Percentiles rank a stretch among this genome's conserved stretches.
Conservation (phyloP, 371 early-diverging fungal species). For the Actinomucor elegans region DNA sequence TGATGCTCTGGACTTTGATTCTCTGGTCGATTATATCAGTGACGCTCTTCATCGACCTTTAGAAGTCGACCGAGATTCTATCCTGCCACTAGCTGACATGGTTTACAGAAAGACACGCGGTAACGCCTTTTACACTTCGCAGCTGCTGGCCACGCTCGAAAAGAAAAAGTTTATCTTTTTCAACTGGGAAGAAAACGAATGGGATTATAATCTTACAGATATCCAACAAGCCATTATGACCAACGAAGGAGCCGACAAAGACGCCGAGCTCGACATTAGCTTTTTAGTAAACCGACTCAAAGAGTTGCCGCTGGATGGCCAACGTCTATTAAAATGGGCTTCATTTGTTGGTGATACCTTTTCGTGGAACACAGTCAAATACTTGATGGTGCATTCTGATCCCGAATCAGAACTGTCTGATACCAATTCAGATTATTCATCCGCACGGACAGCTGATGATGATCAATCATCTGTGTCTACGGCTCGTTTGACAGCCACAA, state of each 20-base stretch:
- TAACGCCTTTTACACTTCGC: conserved; percentile 43
- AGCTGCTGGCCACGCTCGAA: conserved; percentile 36
- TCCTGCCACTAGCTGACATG: conserved; percentile 36
- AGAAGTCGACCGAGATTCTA: conserved; percentile 18
- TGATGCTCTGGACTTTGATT: conserved; percentile 33
- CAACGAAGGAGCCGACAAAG: conserved; percentile 10
- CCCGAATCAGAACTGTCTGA: conserved; percentile 34
- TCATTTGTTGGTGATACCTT: conserved; percentile 48
- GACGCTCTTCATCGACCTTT: conserved; percentile 36
- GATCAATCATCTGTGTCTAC: background rate
- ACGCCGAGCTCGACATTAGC: conserved; percentile 33
- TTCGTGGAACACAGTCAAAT: conserved; percentile 42
- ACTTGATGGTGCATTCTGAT: conserved; percentile 36
- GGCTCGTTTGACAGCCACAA: too few species aligned
- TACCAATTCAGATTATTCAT: conserved; percentile 6
- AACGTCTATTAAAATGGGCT: conserved; percentile 40
- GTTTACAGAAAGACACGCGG: conserved; percentile 39
- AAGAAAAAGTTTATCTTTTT: conserved; percentile 47
- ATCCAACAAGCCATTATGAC: conserved; percentile 28
- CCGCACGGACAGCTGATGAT: background rate
- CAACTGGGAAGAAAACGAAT: conserved; percentile 48
- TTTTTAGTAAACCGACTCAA: conserved; percentile 33
- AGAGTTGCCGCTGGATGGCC: conserved; percentile 38
- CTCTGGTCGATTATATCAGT: conserved; percentile 36
- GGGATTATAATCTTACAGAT: conserved; percentile 40